These are phyloP conservation scores for Calonectria pseudoreteaudii DNA, from an alignment of 2,329 filamentous ascomycete genomes.

Conservation along the genomic window DNA sequence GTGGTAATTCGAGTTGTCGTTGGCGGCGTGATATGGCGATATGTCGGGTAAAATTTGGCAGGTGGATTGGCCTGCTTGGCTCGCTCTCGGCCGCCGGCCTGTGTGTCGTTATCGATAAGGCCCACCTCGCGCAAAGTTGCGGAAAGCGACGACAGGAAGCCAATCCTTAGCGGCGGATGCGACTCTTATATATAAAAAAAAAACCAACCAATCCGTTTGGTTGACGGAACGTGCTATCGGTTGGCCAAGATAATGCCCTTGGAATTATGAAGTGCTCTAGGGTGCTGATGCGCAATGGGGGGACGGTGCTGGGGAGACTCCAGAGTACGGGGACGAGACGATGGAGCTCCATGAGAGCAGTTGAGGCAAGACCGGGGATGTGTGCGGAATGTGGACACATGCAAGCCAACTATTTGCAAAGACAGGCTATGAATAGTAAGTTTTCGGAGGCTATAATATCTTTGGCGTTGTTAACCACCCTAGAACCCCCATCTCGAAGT, in stretches of 20 bases:
- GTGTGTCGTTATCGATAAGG: slow-evolving; percentile 44
- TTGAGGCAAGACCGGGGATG: neutral
- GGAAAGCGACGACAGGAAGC: neutral
- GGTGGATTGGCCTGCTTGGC: slow-evolving; percentile 29
- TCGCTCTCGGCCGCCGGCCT: slow-evolving; percentile 21
- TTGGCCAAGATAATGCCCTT: slow-evolving; percentile 29
- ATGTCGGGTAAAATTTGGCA: slow-evolving; percentile 45
- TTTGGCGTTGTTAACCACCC: slow-evolving; percentile 21
- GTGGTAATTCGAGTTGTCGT: slow-evolving; percentile 23
- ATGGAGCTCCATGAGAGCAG: slow-evolving; percentile 31
- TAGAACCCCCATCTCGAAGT: slow-evolving; percentile 28
- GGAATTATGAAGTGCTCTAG: slow-evolving; percentile 38
- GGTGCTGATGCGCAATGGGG: slow-evolving; percentile 40
- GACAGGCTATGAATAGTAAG: slow-evolving; percentile 30
- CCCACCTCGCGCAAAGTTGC: slow-evolving; percentile 16
- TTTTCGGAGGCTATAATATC: neutral
- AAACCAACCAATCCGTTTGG: neutral
- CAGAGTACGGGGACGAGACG: slow-evolving; percentile 3
- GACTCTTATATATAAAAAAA: neutral
- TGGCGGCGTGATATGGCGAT: slow-evolving; percentile 22
- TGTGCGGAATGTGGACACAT: neutral
- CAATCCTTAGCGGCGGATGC: neutral
- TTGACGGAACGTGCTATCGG: neutral
- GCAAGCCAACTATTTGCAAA: neutral
- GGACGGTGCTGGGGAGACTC: slow-evolving; percentile 28